Conservation (phyloP, 805 yeast species). For the Vanderwaltozyma yarrowii region DNA sequence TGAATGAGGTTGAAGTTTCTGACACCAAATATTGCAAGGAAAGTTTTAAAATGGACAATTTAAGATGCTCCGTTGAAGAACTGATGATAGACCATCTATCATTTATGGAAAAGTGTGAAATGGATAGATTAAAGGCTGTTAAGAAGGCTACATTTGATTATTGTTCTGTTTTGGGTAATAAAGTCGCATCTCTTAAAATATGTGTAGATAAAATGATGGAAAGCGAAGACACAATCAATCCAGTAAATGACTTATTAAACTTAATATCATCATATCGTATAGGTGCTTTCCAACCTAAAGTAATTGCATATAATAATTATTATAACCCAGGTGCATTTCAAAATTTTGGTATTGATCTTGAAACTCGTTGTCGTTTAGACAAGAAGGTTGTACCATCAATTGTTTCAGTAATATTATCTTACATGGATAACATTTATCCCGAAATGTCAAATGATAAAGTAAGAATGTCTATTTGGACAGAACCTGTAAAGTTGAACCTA, state of each 20-base stretch:
- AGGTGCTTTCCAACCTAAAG: slow-evolving; percentile 67
- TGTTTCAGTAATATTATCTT: slow-evolving; percentile 50
- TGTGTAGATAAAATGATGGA: slow-evolving; percentile 51
- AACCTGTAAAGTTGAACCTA: slow-evolving; percentile 47
- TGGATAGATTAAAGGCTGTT: slow-evolving; percentile 64
- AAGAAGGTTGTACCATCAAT: slow-evolving; percentile 61
- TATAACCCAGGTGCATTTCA: slow-evolving; percentile 58
- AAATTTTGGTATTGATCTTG: slow-evolving; percentile 72
- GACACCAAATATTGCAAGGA: slow-evolving; percentile 47
- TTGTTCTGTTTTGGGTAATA: slow-evolving; percentile 53
- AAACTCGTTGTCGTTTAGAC: slow-evolving; percentile 60
- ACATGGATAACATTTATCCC: slow-evolving; percentile 65
- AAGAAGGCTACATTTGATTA: slow-evolving; percentile 70
- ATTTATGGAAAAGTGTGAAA: slow-evolving; percentile 75
- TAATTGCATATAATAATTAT: slow-evolving; percentile 67
- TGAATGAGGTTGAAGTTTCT: slow-evolving; percentile 45
- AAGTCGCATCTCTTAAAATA: slow-evolving; percentile 45
- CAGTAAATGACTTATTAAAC: slow-evolving; percentile 55
- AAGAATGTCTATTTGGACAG: slow-evolving; percentile 59
- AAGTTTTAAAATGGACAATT: slow-evolving; percentile 49
- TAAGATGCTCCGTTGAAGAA: slow-evolving; percentile 69
- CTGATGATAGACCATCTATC: slow-evolving; percentile 57
- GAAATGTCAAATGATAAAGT: slow-evolving; percentile 57
- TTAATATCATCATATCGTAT: slow-evolving; percentile 59
- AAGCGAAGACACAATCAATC: slow-evolving; percentile 62